Evolutionary conservation across 352 stramenopile genomes (phyloP).

Genomic region (Blastocystis sp.): DNA sequence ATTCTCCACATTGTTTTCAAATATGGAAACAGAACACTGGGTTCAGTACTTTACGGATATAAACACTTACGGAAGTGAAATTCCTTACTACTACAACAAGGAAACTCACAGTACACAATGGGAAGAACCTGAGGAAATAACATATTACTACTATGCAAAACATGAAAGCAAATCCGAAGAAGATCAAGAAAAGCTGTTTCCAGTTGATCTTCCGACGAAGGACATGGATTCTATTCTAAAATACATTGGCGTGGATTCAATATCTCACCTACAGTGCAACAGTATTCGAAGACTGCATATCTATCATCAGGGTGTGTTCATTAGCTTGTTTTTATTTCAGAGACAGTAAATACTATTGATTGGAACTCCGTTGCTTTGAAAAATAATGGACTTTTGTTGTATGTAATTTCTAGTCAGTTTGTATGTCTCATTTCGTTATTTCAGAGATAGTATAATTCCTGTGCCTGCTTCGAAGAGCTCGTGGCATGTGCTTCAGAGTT

Average conservation of each 20-base stretch:
- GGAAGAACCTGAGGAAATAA: slow-evolving; percentile 13
- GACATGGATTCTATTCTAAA: neutral
- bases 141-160: neutral
- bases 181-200: neutral
- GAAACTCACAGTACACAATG: slow-evolving; percentile 6
- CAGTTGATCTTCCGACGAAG: neutral
- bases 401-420: slow-evolving; percentile 43
- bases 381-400: neutral
- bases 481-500: neutral
- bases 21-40: slow-evolving; percentile 54
- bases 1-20: neutral
- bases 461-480: slow-evolving; percentile 9
- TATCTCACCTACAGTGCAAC: slow-evolving; percentile 5
- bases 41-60: slow-evolving; percentile 20
- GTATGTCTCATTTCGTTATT: neutral
- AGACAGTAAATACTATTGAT: neutral
- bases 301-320: neutral
- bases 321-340: neutral
- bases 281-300: neutral
- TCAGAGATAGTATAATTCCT: neutral
- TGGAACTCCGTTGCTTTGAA: neutral
- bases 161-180: neutral
- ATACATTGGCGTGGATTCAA: slow-evolving; percentile 13
- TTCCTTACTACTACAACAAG: slow-evolving; percentile 59
- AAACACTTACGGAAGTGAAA: neutral